Evolutionary conservation across 2,329 filamentous ascomycete species (phyloP), one percentile per base, ranked within the genome.

Genomic region (Penicillium sp.): DNA sequence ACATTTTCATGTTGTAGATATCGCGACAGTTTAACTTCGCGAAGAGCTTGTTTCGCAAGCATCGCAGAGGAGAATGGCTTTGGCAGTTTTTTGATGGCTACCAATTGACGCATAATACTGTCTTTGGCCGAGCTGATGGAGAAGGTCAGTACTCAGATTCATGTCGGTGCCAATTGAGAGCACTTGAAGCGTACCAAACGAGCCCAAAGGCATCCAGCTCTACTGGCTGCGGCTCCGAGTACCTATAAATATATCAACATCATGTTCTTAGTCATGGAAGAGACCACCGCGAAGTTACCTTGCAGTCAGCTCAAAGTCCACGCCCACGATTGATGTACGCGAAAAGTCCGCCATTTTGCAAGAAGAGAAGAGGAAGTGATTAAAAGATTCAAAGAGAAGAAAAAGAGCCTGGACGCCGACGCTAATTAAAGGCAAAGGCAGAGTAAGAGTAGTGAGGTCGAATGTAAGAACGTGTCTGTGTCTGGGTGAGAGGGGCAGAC

Each of bases 1-100:
- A 95, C 91, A 75, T 97, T 98, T 74, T 97, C 93, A 71, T 98
- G 93, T 67, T 84, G 84, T 53, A 98, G 76, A 67, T 97, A 91
- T 77, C 96, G 96, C 64, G 97, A 77, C 52, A 97, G 80, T 77
- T 97, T 97, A 65, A 98, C 76, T 72, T 98, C 93, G 3, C 47
- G 42, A 29, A 46, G 37, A n/a, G 47, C 46, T 14, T 39, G 35
- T 27, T 50, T 46, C 18, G 45, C 42, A 4, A 51, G 28, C 10
- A 13, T 39, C 3, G 47, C 18, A 14, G 47, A 48, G 1, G 37
- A 40, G 31, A 51, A 53, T 7, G 51, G 51, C 16, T 22, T 42
- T 5, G 48, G 42, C 24, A 53, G 29, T 10, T 34, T 34, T 18
- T 34, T 34, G 14, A 34, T 18, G 16, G 31, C 31, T 8, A 34